Evolutionary conservation across 192 early-diverging fungal genomes (phyloP), one percentile per base, ranked within the genome.

Genomic region (Backusella mclennaniae): DNA sequence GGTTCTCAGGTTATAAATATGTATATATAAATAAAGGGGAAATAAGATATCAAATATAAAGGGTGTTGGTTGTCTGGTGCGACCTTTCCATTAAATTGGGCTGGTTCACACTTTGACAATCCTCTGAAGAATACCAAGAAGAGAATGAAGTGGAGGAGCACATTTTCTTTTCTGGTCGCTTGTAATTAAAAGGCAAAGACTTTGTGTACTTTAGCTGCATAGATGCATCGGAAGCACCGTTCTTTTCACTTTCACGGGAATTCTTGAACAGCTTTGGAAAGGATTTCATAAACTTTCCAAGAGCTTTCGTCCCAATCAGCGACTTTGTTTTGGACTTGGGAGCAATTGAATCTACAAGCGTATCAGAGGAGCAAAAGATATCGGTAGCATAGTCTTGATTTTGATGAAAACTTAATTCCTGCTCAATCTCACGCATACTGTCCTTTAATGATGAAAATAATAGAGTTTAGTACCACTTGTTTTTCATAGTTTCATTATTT

Each of bases 351-450:
- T 63, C 26, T 23, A 63, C 56, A 63, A 63, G 56, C 4, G 56
- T 63, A 29, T 63, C 56, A 63, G 56, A 63, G 4, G 56, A 63
- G n/a, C 56, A 63, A 63, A 63, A 63, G 26, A 63, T 63, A 29
- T 63, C 56, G 26, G 56, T 63, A 63, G 56, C 56, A 63, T 63
- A 63, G 56, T 63, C 56, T 63, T 63, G 56, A 26, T 12, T 63
- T 63, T 63, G 56, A 69, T 69, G 68, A 38, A 36, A 69, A 38
- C 35, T 41, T 69, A 69, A 69, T 69, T 69, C 68, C 21, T 69
- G 36, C 9, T 69, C 68, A 69, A 69, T 69, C 35, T 35, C 68
- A 69, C 68, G 68, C 68, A 69, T 69, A 69, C 35, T 69, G 11
- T 41, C 67, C 67, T 69, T 21, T 69, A 36, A 9, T 36, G 29